Evolutionary conservation across 768 basidiomycete species (phyloP), one percentile per base, ranked within the genome.

Genomic region (Lepiota brunneoincarnata): DNA sequence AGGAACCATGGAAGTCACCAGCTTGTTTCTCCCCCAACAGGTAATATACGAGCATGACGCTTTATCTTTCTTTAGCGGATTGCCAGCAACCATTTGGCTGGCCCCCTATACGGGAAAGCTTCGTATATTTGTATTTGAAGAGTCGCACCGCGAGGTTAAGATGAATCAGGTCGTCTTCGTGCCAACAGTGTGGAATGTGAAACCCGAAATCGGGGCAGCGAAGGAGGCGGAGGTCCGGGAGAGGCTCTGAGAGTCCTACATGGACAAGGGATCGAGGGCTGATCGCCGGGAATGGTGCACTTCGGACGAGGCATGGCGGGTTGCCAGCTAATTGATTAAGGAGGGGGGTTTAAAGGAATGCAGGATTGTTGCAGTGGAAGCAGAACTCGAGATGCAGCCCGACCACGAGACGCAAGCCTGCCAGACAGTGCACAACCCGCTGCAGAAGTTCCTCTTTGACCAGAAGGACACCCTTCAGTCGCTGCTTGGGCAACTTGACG

Each of bases 11-110:
- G 6, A 35, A 54, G 10, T 26, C 4, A 44, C 40, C 31, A 31
- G 7, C 7, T 9, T 2, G 31, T 11, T 34, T 15, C 40, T 10
- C 20, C 12, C 7, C 26, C 2, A 49, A 2, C 42, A 70, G 71
- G 36, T 67, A 68, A 40, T 52, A 61, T 48, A 43, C 54, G 4
- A 48, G 58, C 0, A 56, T 60, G 36, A 64, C 61, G 38, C 63
- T 76, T 1, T 58, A 66, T 11, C 75, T n/a, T 76, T 53, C 52
- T 74, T 12, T 73, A 76, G 54, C 65, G 70, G 14, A 76, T 76
- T 37, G 63, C 70, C 6, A 72, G 74, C 37, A 68, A 69, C 46
- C 64, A 71, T 1, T 66, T 74, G 66, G 63, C 62, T 0, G 75
- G 69, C 15, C 59, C 67, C 0, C 61, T 69, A 0, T 46, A 64